Base-by-base conservation (phyloP, 805 yeast genomes). In the Spathaspora passalidarum region DNA sequence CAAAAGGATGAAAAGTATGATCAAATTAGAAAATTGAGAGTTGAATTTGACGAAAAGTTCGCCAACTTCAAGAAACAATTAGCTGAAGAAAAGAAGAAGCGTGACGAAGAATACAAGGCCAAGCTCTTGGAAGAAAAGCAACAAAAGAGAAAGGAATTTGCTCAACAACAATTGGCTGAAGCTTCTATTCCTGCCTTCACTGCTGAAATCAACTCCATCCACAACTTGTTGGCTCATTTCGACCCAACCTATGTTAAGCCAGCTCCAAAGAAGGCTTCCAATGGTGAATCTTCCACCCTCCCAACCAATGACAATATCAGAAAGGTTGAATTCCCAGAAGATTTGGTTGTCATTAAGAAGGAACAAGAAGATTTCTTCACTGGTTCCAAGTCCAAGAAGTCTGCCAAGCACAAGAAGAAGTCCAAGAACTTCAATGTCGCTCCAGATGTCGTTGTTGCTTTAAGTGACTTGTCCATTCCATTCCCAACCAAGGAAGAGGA, bases 131-230 rank as follows among this genome's bases (percentile, higher is more conserved):
- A 76, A 55, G 77, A 76, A 53, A 80, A 76, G 61, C 70, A 73
- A 49, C 73, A 69, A 53, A 75, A 75, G 59, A 72, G 78, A 63
- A 76, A 76, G 68, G 81, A 76, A 57, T 43, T 44, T 20, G 86
- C 84, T 46, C 88, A 88, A 56, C 75, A 79, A 60, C 81, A 80
- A 59, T 80, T 87, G 72, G 78, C 81, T 43, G 86, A 81, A 51
- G 90, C 90, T 40, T 80, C 86, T 21, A 69, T 69, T 56, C 96
- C 98, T 22, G 98, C 97, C 21, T 91, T 86, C 69, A 80, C 84
- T 48, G 70, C 70, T 38, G 96, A 94, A 69, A 84, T 92, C 57
- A 76, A 76, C 54, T 73, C 84, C 51, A 86, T 94, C 59, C 88
- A 90, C 66, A 72, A 78, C 45, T 75, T 90, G 62, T 75, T 91